Conservation (phyloP, 2,329 filamentous ascomycete species). For the Fusarium verrucosum region DNA sequence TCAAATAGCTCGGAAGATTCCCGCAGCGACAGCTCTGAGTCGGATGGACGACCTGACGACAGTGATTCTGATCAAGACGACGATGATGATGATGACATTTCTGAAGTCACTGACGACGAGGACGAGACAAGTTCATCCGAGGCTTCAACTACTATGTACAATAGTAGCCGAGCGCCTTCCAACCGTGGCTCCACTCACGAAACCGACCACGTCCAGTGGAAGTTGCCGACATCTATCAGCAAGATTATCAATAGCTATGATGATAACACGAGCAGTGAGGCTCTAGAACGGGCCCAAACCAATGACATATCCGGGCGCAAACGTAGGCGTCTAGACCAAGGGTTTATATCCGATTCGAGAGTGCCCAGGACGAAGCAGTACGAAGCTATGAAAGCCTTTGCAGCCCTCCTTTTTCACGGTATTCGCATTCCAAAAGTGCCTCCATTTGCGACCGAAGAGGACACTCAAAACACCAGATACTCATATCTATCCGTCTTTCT, state of each 20-base stretch:
- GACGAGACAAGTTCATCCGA: background rate
- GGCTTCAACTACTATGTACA: slow-evolving; percentile 13
- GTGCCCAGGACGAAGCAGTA: slow-evolving; percentile 17
- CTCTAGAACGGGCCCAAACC: background rate
- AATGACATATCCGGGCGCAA: background rate
- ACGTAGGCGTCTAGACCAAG: slow-evolving; percentile 8
- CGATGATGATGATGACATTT: background rate
- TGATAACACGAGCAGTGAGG: background rate
- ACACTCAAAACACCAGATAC: background rate
- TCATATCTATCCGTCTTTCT: slow-evolving; percentile 33
- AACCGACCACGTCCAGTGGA: background rate
- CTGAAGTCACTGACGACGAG: background rate
- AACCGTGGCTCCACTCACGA: background rate
- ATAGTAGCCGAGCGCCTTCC: background rate
- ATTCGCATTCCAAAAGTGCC: background rate
- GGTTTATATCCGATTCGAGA: background rate
- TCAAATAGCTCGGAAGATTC: background rate
- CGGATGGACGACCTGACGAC: background rate
- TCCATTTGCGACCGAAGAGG: background rate
- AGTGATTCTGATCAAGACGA: slow-evolving; percentile 1
- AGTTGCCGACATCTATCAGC: slow-evolving; percentile 15
- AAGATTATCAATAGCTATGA: background rate
- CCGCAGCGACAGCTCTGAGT: background rate
- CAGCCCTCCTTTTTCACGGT: background rate
- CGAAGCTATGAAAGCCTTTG: slow-evolving; percentile 26